Evolutionary conservation across 495 filamentous ascomycete species (phyloP), one percentile per base, ranked within the genome.

Genomic region (Xylaria acuta): DNA sequence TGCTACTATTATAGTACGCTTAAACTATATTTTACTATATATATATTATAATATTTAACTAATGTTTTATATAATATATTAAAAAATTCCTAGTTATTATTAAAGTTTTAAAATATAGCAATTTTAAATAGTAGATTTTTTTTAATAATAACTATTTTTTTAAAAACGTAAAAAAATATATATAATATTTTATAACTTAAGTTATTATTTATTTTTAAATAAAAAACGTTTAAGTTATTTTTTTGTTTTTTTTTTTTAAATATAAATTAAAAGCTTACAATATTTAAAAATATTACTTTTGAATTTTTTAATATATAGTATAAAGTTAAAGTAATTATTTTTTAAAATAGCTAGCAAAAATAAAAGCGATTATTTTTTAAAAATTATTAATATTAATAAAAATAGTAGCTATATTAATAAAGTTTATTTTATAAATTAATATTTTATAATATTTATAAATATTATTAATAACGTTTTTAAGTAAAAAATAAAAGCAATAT

Each of bases 391-490:
- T 62, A 20, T 22, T 62, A 1, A 62, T 16, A 32, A 62, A 16
- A n/a, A 16, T 62, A 20, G 34, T 4, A 40, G 18, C 34, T 18
- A 32, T 16, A 34, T 38, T 40, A 40, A 6, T 1, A 40, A 4
- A 34, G n/a, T 62, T 62, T 40, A 20, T 62, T 12, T 4, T 40
- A 22, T 62, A 62, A 20, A 62, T 62, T 34, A 62, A 62, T n/a
- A 16, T 16, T 38, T 62, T 62, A 9, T 62, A 62, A 2, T 62
- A 16, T 32, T 34, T 62, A 20, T 14, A n/a, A 40, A 32, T 22
- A 18, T 62, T n/a, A 51, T 51, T 51, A 51, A 25, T 9, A 51
- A 7, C 8, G 20, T n/a, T n/a, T 32, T 36, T n/a, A 6, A n/a
- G 12, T 32, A n/a, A n/a, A 20, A 36, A n/a, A 62, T 2, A 7